phyloP scores from a whole-genome alignment of 257 asterid genomes.

The Craterostigma plantagineum region DNA sequence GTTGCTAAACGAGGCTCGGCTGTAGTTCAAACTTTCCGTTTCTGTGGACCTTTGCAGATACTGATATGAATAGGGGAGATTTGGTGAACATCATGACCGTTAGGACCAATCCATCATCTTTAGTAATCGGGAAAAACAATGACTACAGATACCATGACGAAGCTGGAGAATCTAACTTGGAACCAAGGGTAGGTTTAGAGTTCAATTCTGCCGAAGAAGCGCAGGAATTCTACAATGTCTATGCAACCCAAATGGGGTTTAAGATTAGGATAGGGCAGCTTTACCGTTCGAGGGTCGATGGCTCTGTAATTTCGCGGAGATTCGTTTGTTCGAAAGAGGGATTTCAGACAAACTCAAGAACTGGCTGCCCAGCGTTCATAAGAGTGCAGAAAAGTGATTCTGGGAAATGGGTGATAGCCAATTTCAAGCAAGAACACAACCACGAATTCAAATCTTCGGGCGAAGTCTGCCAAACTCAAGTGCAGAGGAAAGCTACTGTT shows the following conservation, averaged over 20 bases:
- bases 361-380: conserved; percentile 87
- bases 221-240: conserved; percentile 56
- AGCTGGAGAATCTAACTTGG: conserved; percentile 37
- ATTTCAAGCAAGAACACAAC: conserved; percentile 71
- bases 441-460: conserved; percentile 55
- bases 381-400: conserved; percentile 70
- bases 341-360: conserved; percentile 72
- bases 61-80: conserved; percentile 62
- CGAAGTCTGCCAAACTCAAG: conserved; percentile 43
- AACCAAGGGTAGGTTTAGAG: conserved; percentile 66
- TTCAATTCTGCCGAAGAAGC: conserved; percentile 81
- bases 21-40: no score
- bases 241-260: conserved; percentile 65
- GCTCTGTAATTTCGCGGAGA: conserved; percentile 74
- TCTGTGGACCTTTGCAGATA: conserved; percentile 18
- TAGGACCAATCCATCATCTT: conserved; percentile 39
- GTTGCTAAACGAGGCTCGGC: no score
- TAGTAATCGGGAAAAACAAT: conserved; percentile 23
- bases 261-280: conserved; percentile 87
- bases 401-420: conserved; percentile 81
- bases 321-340: conserved; percentile 91
- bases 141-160: conserved; percentile 34
- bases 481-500: conserved; percentile 41
- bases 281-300: conserved; percentile 73
- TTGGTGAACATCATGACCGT: conserved; percentile 41